A percentile compares a stretch with the other conserved stretches of the same genome.
These are phyloP conservation scores for Coemansia sp. DNA, from an alignment of 192 early-diverging fungal genomes.

Conservation along the genomic window DNA sequence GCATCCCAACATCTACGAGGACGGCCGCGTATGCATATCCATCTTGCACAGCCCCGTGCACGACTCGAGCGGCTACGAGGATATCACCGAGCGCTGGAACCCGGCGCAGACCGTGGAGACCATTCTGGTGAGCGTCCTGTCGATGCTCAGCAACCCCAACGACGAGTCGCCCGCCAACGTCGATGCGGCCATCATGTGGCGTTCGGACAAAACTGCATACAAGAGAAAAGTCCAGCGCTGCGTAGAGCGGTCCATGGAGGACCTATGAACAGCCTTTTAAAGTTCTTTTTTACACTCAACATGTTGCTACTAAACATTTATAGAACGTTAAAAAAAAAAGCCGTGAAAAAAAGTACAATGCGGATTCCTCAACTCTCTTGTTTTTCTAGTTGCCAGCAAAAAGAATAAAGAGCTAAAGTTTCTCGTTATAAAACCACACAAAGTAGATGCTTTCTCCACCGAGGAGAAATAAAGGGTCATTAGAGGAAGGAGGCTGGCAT, in stretches of 20 bases:
- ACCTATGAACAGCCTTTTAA: not conserved
- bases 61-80: conserved; percentile 90
- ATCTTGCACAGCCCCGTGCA: conserved; percentile 85
- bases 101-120: conserved; percentile 96
- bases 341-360: too few species aligned
- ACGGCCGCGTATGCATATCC: conserved; percentile 95
- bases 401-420: not conserved
- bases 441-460: not conserved
- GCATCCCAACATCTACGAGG: conserved; percentile 91
- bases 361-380: too few species aligned
- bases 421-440: not conserved
- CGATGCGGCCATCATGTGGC: conserved; percentile 89
- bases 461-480: not conserved
- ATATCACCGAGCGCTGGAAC: conserved; percentile 86
- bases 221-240: conserved; percentile 72
- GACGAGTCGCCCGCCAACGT: conserved; percentile 94
- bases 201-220: conserved; percentile 65
- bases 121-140: conserved; percentile 85
- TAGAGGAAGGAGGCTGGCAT: conserved; percentile 1
- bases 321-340: too few species aligned
- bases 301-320: too few species aligned
- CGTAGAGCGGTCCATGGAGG: conserved; percentile 32
- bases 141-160: conserved; percentile 90
- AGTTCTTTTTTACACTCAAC: not conserved
- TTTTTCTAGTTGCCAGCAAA: conserved; percentile 5